Base-by-base conservation (phyloP, 2,329 filamentous ascomycete species). In the Ceratocystis cubensis region DNA sequence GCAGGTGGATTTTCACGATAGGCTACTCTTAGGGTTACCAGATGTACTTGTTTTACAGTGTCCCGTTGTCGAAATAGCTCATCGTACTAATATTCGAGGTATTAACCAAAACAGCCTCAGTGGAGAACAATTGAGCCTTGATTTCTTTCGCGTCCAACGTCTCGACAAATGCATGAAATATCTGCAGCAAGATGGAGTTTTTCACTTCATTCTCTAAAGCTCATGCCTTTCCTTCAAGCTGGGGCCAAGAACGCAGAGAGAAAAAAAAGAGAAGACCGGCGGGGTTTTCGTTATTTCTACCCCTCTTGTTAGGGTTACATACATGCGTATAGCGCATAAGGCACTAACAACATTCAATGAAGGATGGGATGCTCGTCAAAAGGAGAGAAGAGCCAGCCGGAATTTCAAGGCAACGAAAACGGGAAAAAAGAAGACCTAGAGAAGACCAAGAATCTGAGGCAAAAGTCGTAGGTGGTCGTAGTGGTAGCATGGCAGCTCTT, bases 241-340 rank as follows among this genome's bases (percentile, higher is more conserved):
- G 37, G 37, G 37, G 10, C 37, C 37, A 41, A 41, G 37, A 41
- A 41, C 37, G 5, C 37, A 15, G 37, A 13, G 37, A 41, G 37
- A 41, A 41, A 41, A 41, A 37, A 13, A 53, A 22, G 48, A 20
- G 48, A 20, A 53, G 48, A 22, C 22, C 22, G n/a, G 48, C 48
- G 13, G 48, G n/a, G n/a, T 10, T 41, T 37, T 41, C 13, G 37
- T 41, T 41, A 4, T 15, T 41, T 41, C 13, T 30, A 30, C 53
- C 53, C 25, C 53, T 17, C 53, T 30, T 28, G 53, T 57, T 57
- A 57, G 53, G 53, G 53, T 57, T 57, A 57, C 53, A 57, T 30
- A n/a, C 15, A 57, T 57, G 28, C 22, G 48, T 41, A 53, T 53
- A 25, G 48, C n/a, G 22, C 48, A 20, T 20, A n/a, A 53, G n/a